Evolutionary conservation across 2,329 filamentous ascomycete species (phyloP), one percentile per base, ranked within the genome.

Genomic region (Ophiocordyceps camponoti-leonardi): DNA sequence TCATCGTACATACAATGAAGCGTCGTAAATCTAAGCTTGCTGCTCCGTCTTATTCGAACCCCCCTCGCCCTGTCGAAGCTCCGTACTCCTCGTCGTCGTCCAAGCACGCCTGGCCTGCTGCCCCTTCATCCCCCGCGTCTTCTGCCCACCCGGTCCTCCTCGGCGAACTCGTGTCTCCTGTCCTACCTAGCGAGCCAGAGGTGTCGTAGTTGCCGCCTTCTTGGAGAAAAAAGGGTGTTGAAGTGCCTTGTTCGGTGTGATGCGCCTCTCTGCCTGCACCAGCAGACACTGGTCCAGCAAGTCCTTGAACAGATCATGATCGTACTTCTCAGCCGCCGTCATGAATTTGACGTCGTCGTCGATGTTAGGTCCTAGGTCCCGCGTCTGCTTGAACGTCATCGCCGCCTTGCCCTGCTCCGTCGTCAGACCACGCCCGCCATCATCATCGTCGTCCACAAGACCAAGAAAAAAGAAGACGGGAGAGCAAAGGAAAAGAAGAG

Each of bases 241-340:
- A 54, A 96, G 67, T 43, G 92, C 92, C 56, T 96, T 88, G 14
- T 74, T 69, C 0, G 92, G 85, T 42, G 84, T 90, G 56, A 92
- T 84, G 50, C 92, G 77, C 69, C 93, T 94, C 60, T 94, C 88
- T 1, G 90, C 86, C 58, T 96, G 94, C 51, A 96, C 72, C 48
- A 81, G 79, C 51, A 98, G 69, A 59, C 88, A 96, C 46, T 83
- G 81, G 57, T 94, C 88, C 47, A 98, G 66, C 43, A 98, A 67
- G 61, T 96, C 88, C 53, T 86, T 72, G 62, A 98, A 94, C 45
- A 82, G 71, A 48, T 82, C 80, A 49, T 95, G 67, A 55, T 95
- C 86, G 60, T 81, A 83, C 37, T 75, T 68, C 60, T 92, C 86
- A 11, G 69, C 68, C 49, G 88, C 82, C 44, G 71, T 77, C 70